Evolutionary conservation across 192 early-diverging fungal genomes (phyloP), one percentile per base, ranked within the genome.

Genomic region (Coemansia asiatica): DNA sequence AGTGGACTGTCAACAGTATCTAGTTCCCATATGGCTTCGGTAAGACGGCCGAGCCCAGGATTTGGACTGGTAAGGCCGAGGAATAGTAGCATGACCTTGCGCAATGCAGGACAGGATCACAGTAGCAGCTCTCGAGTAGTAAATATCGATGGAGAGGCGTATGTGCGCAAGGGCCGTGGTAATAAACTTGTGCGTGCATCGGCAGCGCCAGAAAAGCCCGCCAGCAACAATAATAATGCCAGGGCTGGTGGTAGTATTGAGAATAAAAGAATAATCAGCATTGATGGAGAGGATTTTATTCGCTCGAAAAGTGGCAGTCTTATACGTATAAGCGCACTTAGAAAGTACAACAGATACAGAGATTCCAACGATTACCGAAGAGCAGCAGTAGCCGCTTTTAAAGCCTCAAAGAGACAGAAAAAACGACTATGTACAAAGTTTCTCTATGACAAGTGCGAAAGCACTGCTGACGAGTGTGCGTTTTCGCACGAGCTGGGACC

Each of bases 401-500:
- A 7, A 40, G 15, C 22, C 2, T 40, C 22, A 23, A 40, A 19
- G 9, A 60, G 22, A 18, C 64, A 38, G 35, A 53, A 36, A 16
- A 28, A 53, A 21, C 69, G 72, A 4, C 51, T 81, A 1, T 81
- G 78, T 27, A 71, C 72, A n/a, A 66, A 51, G 40, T 56, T 69
- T 31, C 12, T 81, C 28, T 72, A 71, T 57, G 66, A 60, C 15
- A 64, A 44, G 40, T 81, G 78, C 63, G 56, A 66, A 12, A 47
- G 47, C 21, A 13, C 62, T 0, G 68, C 64, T 0, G 63, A 66
- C 1, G 74, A 79, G 22, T 89, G 89, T 44, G 66, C 38, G 28
- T 83, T 82, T 55, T 88, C 88, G 16, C 90, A 92, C 58, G 73
- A 61, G 5, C 82, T 79, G 18, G 76, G 75, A 0, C 83, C 86